Conservation (phyloP, 805 yeast species). For the Yueomyces sp. region DNA sequence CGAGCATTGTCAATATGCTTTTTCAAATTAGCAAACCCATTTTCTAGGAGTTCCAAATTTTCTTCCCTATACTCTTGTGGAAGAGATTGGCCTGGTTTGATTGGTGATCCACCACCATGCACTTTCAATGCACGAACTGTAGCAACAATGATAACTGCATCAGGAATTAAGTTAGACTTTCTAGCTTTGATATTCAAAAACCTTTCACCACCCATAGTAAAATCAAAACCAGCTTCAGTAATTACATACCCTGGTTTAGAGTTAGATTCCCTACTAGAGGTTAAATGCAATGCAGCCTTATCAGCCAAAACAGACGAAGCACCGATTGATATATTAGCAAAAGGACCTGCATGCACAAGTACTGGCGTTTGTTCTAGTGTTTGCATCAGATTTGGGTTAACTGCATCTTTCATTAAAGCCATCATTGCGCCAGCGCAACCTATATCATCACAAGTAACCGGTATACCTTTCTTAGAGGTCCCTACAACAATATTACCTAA, state of each 20-base stretch:
- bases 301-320: conserved; percentile 78
- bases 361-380: conserved; percentile 83
- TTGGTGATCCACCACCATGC: conserved; percentile 85
- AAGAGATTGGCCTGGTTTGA: conserved; percentile 70
- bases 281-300: conserved; percentile 65
- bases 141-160: conserved; percentile 69
- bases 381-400: conserved; percentile 79
- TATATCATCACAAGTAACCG: conserved; percentile 71
- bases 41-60: conserved; percentile 51
- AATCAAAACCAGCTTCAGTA: conserved; percentile 83
- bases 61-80: conserved; percentile 63
- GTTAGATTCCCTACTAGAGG: conserved; percentile 42
- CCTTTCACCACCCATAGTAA: conserved; percentile 88
- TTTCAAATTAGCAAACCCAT: conserved; percentile 62
- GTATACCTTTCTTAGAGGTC: conserved; percentile 51
- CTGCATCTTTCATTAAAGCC: conserved; percentile 68
- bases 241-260: conserved; percentile 62
- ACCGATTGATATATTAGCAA: conserved; percentile 79
- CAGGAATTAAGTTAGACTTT: conserved; percentile 67
- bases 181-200: conserved; percentile 73
- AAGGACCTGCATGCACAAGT: conserved; percentile 79
- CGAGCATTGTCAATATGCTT: conserved; percentile 67
- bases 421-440: conserved; percentile 82
- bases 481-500: conserved; percentile 69
- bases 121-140: conserved; percentile 75